A percentile compares a stretch with the other conserved stretches of the same genome.
Evolutionary conservation across 139 green algal species (phyloP).

Genomic region (Haematococcus lacustris): DNA sequence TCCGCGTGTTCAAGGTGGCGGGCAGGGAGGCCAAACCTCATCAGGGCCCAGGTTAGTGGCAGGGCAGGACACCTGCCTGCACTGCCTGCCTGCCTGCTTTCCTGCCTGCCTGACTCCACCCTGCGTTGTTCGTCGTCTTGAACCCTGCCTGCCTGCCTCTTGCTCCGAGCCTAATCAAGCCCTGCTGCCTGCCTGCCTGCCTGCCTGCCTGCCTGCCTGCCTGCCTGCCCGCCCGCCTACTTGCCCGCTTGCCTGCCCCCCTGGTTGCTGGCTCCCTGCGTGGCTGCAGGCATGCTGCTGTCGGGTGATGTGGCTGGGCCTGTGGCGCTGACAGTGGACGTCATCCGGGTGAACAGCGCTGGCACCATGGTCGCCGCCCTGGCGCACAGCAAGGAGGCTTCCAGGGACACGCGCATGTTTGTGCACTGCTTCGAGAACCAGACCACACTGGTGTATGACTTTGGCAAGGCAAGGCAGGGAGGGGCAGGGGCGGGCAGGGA

Average conservation of each 20-base stretch:
- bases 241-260: too few relatives aligned
- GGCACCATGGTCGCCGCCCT: conserved; percentile 47
- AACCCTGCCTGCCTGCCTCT: too few relatives aligned
- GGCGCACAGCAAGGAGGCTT: conserved; percentile 13
- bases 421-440: conserved; percentile 34
- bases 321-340: conserved; percentile 20
- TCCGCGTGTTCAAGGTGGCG: conserved; percentile 52
- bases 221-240: too few relatives aligned
- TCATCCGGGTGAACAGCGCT: conserved; percentile 46
- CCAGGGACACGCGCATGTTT: conserved; percentile 28
- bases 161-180: too few relatives aligned
- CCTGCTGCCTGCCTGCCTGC: too few relatives aligned
- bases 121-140: too few relatives aligned
- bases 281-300: conserved; percentile 27
- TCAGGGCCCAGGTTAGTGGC: conserved; percentile 38
- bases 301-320: conserved; percentile 6
- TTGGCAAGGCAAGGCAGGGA: conserved; percentile 10
- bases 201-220: too few relatives aligned
- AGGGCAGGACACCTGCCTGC: too few relatives aligned
- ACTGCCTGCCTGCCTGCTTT: too few relatives aligned
- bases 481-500: too few relatives aligned
- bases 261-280: too few relatives aligned
- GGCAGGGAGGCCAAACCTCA: conserved; percentile 57
- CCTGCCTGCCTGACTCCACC: too few relatives aligned
- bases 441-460: conserved; percentile 24